Percentiles rank a stretch among this genome's conserved stretches.
Evolutionary conservation across 148 eudicot genomes (phyloP).

Genomic region (Silene uniflora): DNA sequence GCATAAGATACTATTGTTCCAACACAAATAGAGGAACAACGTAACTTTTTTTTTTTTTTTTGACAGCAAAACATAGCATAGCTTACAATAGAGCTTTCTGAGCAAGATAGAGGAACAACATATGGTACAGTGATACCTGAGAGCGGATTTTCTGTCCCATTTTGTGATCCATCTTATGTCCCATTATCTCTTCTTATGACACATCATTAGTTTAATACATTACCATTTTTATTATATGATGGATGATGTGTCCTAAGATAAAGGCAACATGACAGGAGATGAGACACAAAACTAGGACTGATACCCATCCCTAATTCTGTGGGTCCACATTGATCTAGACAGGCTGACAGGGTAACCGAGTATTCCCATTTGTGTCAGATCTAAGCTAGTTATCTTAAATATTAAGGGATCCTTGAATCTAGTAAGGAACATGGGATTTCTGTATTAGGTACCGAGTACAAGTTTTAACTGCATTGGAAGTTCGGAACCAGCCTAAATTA

Average conservation of each 20-base stretch:
- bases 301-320: neutral
- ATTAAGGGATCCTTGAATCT: neutral
- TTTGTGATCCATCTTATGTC: too few species aligned
- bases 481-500: neutral
- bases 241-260: too few species aligned
- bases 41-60: too few species aligned
- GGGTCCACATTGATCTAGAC: neutral
- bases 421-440: neutral
- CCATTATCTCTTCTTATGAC: too few species aligned
- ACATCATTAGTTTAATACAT: too few species aligned
- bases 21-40: neutral
- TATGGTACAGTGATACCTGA: neutral
- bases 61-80: too few species aligned
- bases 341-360: neutral
- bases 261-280: too few species aligned
- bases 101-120: neutral
- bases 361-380: neutral
- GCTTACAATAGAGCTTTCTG: too few species aligned
- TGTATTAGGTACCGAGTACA: neutral
- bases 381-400: neutral
- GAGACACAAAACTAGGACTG: too few species aligned
- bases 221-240: too few species aligned
- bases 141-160: too few species aligned
- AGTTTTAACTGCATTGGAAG: neutral
- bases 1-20: neutral